Conservation (phyloP, 2,329 filamentous ascomycete species). For the Ophiostoma triangulosporum region DNA sequence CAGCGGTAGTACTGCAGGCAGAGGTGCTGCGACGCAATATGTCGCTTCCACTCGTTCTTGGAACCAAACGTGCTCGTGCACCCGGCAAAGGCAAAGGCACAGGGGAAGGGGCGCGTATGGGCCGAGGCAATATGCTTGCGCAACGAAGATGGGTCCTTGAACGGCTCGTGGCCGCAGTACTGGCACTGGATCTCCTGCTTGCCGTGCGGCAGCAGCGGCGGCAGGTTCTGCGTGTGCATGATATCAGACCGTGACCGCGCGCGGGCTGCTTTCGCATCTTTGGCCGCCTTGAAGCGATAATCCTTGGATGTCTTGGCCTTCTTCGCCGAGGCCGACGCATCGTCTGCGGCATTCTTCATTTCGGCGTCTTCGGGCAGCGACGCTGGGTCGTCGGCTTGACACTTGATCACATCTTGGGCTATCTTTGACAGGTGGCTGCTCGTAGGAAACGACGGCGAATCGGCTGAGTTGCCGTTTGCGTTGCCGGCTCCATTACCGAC, state of each 20-base stretch:
- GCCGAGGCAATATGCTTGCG: slow-evolving; percentile 55
- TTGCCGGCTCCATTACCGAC: not conserved
- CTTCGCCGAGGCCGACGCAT: not conserved
- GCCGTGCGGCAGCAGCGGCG: slow-evolving; percentile 17
- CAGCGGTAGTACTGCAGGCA: slow-evolving; percentile 53
- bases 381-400: slow-evolving; percentile 3
- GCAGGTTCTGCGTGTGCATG: slow-evolving; percentile 2
- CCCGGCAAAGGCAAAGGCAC: slow-evolving; percentile 72
- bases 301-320: slow-evolving; percentile 8
- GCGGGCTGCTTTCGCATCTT: slow-evolving; percentile 6
- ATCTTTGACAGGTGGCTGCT: slow-evolving; percentile 11
- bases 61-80: slow-evolving; percentile 75
- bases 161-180: slow-evolving; percentile 49
- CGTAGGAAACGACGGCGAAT: slow-evolving; percentile 19
- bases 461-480: not conserved
- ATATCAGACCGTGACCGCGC: slow-evolving; percentile 6
- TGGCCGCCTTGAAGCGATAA: slow-evolving; percentile 8
- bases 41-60: slow-evolving; percentile 97
- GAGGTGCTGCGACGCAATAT: slow-evolving; percentile 83
- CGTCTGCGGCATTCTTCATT: not conserved
- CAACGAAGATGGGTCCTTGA: slow-evolving; percentile 52
- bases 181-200: slow-evolving; percentile 50
- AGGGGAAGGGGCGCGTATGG: slow-evolving; percentile 65
- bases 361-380: slow-evolving; percentile 8
- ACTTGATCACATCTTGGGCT: slow-evolving; percentile 12